phyloP scores from a whole-genome alignment of 192 early-diverging fungal species.

The Gigaspora rosea region DNA sequence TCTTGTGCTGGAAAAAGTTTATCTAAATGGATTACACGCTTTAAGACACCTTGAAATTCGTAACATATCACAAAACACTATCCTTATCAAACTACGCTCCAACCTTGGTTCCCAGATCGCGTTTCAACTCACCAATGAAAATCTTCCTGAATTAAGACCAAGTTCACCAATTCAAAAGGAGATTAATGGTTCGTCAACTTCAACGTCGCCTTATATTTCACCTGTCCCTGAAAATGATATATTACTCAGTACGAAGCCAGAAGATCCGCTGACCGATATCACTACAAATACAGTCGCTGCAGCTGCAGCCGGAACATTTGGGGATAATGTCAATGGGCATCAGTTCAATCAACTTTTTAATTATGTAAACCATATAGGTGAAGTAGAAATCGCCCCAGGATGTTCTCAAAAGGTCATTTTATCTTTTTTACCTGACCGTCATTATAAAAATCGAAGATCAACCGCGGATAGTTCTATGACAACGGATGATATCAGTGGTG shows the following conservation, averaged over 20 bases:
- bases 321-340: constrained; percentile 44
- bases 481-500: background rate
- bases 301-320: constrained; percentile 49
- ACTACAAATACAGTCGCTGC: constrained; percentile 70
- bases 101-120: constrained; percentile 78
- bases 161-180: background rate
- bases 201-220: background rate
- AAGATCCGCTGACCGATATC: constrained; percentile 35
- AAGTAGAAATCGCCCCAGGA: constrained; percentile 64
- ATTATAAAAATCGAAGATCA: constrained; percentile 34
- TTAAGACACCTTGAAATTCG: constrained; percentile 70
- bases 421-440: constrained; percentile 69
- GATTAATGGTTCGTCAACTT: background rate
- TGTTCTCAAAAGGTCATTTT: constrained; percentile 77
- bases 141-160: constrained; percentile 59
- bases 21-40: constrained; percentile 80
- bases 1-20: constrained; percentile 76
- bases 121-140: constrained; percentile 87
- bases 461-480: constrained; percentile 21
- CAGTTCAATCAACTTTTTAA: constrained; percentile 95
- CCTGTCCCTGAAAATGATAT: background rate
- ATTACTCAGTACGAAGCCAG: background rate
- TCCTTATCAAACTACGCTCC: constrained; percentile 76
- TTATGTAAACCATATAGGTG: constrained; percentile 79
- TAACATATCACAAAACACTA: constrained; percentile 59